Evolutionary conservation across 352 stramenopile genomes (phyloP), one percentile per base, ranked within the genome.

Genomic region (Saprolegnia diclina): DNA sequence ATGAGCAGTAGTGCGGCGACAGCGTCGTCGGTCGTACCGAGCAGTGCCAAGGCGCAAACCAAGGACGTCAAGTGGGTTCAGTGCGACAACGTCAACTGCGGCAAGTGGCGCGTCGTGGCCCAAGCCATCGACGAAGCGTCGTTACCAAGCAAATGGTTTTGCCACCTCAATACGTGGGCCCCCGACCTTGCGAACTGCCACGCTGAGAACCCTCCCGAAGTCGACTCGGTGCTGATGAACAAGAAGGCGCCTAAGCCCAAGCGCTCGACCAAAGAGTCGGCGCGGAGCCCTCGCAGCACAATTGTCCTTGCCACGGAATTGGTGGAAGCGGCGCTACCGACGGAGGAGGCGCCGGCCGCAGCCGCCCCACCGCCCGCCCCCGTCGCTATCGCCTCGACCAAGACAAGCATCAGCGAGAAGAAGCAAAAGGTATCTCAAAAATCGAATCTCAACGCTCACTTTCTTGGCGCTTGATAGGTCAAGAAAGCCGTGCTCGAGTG

Each of bases 91-190:
- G 94, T 92, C 65, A 74, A 88, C 24, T 99, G 96, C 74, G 79
- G 81, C 5, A 98, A 98, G 74, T 99, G 96, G 96, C 91, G 96
- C 32, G 86, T 97, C 37, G 83, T 98, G 42, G 92, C 96, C 11
- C 76, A 78, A n/a, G 84, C 77, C n/a, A 90, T 98, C 59, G 83
- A 98, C 57, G 85, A 92, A 22, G 83, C 91, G 42, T 76, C 79
- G 24, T 79, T 99, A 24, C 95, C 95, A 11, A 83, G 96, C 5
- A 79, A 95, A 29, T 99, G 86, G 86, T 90, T 84, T 52, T 94
- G 86, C 56, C 74, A 87, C 29, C 68, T 92, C 26, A 94, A 94
- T 65, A 91, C 84, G 6, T 94, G 86, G 86, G 73, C 78, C 7
- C 83, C 80, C 0, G 82, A 90, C 55, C 69, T 92, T 14, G 86